Percentiles rank a stretch among this genome's conserved stretches.
These are phyloP conservation scores for Uncinocarpus reesii DNA, from an alignment of 2,329 filamentous ascomycete species.

Conservation along the genomic window DNA sequence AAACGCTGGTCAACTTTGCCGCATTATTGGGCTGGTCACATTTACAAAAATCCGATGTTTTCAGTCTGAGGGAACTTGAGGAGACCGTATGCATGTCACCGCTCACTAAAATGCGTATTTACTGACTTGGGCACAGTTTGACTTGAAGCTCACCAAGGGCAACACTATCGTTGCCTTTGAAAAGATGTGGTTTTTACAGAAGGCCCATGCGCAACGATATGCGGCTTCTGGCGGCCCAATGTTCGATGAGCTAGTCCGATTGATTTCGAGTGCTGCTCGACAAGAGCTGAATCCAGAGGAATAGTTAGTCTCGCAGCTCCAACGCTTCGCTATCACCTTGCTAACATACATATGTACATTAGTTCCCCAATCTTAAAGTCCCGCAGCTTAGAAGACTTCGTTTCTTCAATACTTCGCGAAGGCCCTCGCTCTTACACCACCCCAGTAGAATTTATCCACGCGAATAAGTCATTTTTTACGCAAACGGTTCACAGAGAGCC, in stretches of 20 bases:
- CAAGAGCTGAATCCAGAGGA: conserved; percentile 20
- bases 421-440: conserved; percentile 17
- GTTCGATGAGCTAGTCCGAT: conserved; percentile 33
- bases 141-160: conserved; percentile 79
- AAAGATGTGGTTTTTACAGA: conserved; percentile 74
- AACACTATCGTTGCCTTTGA: conserved; percentile 72
- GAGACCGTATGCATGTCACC: conserved; percentile 45
- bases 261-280: conserved; percentile 24
- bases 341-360: conserved; percentile 11
- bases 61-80: conserved; percentile 61
- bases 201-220: conserved; percentile 50
- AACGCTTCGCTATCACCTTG: not conserved
- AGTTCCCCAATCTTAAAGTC: conserved; percentile 25
- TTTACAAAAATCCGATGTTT: conserved; percentile 54
- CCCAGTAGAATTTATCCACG: conserved; percentile 14
- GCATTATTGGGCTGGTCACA: conserved; percentile 78
- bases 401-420: conserved; percentile 41
- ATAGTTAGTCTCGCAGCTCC: conserved; percentile 22
- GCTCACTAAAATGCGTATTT: not conserved
- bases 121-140: conserved; percentile 46
- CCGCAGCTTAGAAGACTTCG: conserved; percentile 38
- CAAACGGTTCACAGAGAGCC: conserved; percentile 23
- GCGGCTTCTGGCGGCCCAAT: conserved; percentile 37
- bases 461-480: conserved; percentile 35
- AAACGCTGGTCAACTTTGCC: conserved; percentile 67